Conservation (phyloP, 192 early-diverging fungal genomes). For the Lobosporangium transversale region DNA sequence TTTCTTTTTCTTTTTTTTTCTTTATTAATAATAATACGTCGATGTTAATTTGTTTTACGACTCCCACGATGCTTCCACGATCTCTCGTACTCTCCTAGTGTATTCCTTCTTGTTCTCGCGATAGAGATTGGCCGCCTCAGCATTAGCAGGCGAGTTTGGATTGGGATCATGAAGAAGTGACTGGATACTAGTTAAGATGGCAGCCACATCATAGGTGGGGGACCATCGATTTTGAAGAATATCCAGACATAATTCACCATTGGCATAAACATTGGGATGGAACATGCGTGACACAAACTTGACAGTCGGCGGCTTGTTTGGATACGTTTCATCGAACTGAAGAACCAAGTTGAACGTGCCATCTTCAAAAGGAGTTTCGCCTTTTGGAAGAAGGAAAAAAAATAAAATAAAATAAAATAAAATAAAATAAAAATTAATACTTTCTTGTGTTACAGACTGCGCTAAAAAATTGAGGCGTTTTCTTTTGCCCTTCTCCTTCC, state of each 20-base stretch:
- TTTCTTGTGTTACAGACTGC: too few species aligned
- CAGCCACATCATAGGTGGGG: conserved; percentile 95
- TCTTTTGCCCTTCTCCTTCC: too few species aligned
- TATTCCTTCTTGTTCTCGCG: conserved; percentile 96
- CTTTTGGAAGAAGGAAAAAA: conserved; percentile 24
- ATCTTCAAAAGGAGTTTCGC: conserved; percentile 98
- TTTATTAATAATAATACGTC: too few species aligned
- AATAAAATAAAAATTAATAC: background rate
- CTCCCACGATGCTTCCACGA: conserved; percentile 91
- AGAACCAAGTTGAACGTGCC: conserved; percentile 95
- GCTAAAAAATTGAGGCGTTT: too few species aligned
- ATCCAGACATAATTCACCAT: conserved; percentile 97
- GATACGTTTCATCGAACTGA: conserved; percentile 97
- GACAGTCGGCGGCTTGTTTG: conserved; percentile 96
- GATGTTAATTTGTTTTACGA: conserved; percentile 38
- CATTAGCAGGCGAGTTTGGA: conserved; percentile 96
- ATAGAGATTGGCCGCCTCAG: conserved; percentile 93
- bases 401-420: conserved; percentile 1
- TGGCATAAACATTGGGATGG: conserved; percentile 98
- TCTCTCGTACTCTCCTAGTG: conserved; percentile 87
- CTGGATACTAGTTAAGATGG: conserved; percentile 95
- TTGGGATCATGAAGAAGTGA: conserved; percentile 97
- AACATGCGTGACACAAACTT: conserved; percentile 96
- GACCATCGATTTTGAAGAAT: conserved; percentile 98
- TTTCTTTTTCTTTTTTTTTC: background rate